Evolutionary conservation across 2,329 filamentous ascomycete species (phyloP).

Genomic region (Cadophora sp.): DNA sequence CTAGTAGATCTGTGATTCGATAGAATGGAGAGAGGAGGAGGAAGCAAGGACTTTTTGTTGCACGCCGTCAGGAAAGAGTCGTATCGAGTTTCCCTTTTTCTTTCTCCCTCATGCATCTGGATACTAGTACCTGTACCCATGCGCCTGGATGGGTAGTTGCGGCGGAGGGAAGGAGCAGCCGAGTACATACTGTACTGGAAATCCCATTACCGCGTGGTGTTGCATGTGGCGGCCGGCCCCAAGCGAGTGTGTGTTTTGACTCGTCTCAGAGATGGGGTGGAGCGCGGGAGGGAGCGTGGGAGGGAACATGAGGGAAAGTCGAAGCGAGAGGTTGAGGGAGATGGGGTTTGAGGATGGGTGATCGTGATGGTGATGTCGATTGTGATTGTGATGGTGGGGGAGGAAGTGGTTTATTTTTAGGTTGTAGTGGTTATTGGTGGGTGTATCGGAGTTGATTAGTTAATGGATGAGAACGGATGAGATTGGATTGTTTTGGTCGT

Average conservation of each 20-base stretch:
- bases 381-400: background rate
- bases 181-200: too few species aligned
- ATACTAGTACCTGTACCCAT: background rate
- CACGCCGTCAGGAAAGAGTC: slow-evolving; percentile 13
- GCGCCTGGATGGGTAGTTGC: background rate
- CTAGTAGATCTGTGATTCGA: too few species aligned
- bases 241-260: background rate
- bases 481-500: too few species aligned
- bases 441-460: too few species aligned
- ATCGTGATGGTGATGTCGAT: background rate
- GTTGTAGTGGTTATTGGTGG: too few species aligned
- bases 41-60: slow-evolving; percentile 24
- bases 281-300: background rate
- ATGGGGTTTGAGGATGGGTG: background rate
- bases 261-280: too few species aligned
- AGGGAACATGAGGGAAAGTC: background rate
- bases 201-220: too few species aligned
- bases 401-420: background rate
- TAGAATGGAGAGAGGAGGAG: too few species aligned
- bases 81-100: slow-evolving; percentile 24
- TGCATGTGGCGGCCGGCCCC: background rate
- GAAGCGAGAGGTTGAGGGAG: background rate
- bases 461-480: too few species aligned
- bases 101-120: too few species aligned
- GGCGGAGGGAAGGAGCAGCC: background rate